A percentile compares a stretch with the other conserved stretches of the same genome.
These are phyloP conservation scores for Pythium biforme DNA, from an alignment of 352 stramenopile genomes.

Conservation along the genomic window DNA sequence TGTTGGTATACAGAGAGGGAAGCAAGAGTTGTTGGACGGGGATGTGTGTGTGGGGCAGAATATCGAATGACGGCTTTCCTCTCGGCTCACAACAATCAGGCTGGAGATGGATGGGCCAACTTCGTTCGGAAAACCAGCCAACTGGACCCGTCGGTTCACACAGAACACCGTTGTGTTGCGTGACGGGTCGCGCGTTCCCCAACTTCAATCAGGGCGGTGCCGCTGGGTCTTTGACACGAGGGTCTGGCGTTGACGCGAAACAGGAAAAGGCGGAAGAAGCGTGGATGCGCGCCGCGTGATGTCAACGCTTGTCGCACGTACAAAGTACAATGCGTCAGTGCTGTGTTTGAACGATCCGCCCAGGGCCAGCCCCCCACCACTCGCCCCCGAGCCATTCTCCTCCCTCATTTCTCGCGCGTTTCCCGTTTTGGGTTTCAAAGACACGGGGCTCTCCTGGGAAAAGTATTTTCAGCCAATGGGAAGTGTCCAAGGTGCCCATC, in stretches of 20 bases:
- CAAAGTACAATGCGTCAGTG: not conserved
- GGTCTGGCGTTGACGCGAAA: too few relatives aligned
- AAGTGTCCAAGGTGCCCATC: not conserved
- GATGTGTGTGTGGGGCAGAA: not conserved
- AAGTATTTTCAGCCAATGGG: conserved; percentile 2
- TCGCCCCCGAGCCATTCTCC: not conserved
- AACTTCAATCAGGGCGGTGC: not conserved
- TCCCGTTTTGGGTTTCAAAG: conserved; percentile 2
- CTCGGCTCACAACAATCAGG: not conserved
- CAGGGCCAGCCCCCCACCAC: too few relatives aligned
- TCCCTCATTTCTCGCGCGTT: not conserved
- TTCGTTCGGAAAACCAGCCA: too few relatives aligned
- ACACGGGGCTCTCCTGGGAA: not conserved
- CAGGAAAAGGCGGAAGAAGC: too few relatives aligned
- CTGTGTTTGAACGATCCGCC: too few relatives aligned
- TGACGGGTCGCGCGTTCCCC: not conserved
- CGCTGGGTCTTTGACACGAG: not conserved
- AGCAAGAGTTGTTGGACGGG: too few relatives aligned
- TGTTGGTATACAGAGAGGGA: not conserved
- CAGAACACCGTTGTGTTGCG: not conserved
- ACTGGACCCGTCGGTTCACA: too few relatives aligned
- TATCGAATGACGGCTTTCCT: not conserved
- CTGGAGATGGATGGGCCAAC: too few relatives aligned
- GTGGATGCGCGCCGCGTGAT: too few relatives aligned
- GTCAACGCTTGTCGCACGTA: too few relatives aligned